Base-by-base conservation (phyloP, 2,329 filamentous ascomycete genomes). In the Aquanectria penicillioides region DNA sequence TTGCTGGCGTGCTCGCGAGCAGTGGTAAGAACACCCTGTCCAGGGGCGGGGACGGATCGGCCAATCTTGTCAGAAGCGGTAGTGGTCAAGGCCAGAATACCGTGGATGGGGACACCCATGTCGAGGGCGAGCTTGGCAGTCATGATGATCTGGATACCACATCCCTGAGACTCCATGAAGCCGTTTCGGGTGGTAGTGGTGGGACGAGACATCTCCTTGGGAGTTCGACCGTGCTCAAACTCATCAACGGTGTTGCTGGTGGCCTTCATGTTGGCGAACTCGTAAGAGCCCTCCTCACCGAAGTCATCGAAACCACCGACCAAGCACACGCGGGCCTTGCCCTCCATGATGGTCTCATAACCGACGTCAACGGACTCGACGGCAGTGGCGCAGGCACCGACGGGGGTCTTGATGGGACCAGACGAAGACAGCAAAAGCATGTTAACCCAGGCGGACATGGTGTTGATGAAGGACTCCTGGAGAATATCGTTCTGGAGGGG, bases 241-340 rank as follows among this genome's bases (percentile, higher is more conserved):
- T 99, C 96, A 68, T 98, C 94, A 61, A 97, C 91, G 22, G 94
- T 94, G 74, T 98, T 99, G 86, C 94, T 97, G 54, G 95, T 99
- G 59, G 95, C 95, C 81, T 97, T 97, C 95, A 99, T 99, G 84
- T 99, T 99, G 83, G 95, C 95, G 76, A 99, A 99, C 78, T 99
- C 95, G 74, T 97, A 99, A 1, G 95, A 99, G 49, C 95, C 96
- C 80, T 99, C 95, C 80, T 99, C 95, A 73, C 96, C 93, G 83
- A 99, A 97, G 80, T 99, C 96, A 81, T 99, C 95, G 73, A 99
- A 98, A 68, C 95, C 95, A 86, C 95, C 95, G 59, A 99, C 96
- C 66, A 99, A 90, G 85, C 94, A 98, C 72, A 99, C 88, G 49
- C 94, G 92, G 59, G 96, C 95, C 85, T 99, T 99, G 79, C 95